Conservation (phyloP, 352 stramenopile genomes). For the Phytophthora nicotianae region DNA sequence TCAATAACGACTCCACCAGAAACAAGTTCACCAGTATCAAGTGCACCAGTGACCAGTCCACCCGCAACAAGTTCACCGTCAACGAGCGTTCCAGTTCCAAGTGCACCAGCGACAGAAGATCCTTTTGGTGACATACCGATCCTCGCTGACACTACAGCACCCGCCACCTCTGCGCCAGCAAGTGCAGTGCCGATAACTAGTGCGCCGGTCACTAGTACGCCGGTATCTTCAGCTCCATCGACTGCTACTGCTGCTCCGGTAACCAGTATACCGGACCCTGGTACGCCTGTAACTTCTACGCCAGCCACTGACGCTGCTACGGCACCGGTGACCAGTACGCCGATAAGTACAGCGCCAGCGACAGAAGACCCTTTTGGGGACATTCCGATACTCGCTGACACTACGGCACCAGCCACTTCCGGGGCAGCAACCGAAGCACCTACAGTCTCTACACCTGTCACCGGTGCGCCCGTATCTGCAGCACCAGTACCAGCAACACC, state of each 20-base stretch:
- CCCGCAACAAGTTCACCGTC: not conserved
- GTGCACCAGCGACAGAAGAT: constrained; percentile 12
- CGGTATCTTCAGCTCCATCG: not conserved
- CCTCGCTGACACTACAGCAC: constrained; percentile 4
- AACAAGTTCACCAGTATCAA: not conserved
- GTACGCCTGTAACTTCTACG: not conserved
- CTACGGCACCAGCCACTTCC: constrained; percentile 6
- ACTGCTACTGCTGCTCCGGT: not conserved
- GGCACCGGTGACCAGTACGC: not conserved
- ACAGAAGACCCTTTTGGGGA: constrained; percentile 17
- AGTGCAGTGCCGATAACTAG: not conserved
- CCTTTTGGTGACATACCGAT: constrained; percentile 18
- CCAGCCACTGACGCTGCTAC: not conserved
- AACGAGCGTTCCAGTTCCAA: not conserved
- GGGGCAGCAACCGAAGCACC: constrained; percentile 9
- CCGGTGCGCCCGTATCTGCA: not conserved
- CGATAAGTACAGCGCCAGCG: not conserved
- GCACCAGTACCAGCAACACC: constrained; percentile 3
- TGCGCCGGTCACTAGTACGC: not conserved
- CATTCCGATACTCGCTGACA: constrained; percentile 15
- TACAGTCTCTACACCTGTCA: constrained; percentile 4
- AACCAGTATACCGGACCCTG: not conserved
- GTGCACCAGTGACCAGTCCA: not conserved
- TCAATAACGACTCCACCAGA: not conserved
- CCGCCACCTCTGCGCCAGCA: not conserved